Conservation (phyloP, 306 rosid species). For the Rubus idaeus region DNA sequence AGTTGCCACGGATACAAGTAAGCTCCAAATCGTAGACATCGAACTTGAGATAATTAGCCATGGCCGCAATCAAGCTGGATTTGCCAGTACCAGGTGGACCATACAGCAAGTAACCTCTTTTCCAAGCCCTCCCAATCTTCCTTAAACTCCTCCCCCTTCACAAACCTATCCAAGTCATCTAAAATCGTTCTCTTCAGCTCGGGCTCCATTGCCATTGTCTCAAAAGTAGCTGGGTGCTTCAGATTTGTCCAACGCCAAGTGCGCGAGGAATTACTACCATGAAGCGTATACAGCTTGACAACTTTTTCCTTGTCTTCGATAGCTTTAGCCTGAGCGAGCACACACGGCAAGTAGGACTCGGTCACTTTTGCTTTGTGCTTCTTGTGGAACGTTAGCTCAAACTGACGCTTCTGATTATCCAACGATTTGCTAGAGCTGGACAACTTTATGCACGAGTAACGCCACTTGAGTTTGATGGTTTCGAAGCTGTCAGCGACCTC, state of each 20-base stretch:
- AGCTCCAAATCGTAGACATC: slow-evolving; percentile 42
- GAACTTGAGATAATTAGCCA: slow-evolving; percentile 46
- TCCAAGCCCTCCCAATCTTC: slow-evolving; percentile 51
- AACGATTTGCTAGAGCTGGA: background rate
- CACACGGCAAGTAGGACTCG: slow-evolving; percentile 31
- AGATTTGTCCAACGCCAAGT: slow-evolving; percentile 35
- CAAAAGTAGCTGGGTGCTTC: slow-evolving; percentile 44
- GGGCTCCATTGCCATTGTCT: slow-evolving; percentile 41
- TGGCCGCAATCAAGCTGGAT: slow-evolving; percentile 45
- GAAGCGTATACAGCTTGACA: slow-evolving; percentile 25
- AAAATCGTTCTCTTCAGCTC: slow-evolving; percentile 24
- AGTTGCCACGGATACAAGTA: slow-evolving; percentile 21
- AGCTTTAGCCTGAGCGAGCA: slow-evolving; percentile 22
- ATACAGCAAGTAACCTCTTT: slow-evolving; percentile 42
- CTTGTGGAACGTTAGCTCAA: slow-evolving; percentile 37
- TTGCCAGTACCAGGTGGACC: slow-evolving; percentile 47
- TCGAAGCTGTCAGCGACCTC: slow-evolving; percentile 22
- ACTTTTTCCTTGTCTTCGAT: slow-evolving; percentile 16
- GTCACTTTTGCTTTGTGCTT: slow-evolving; percentile 28
- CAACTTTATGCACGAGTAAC: slow-evolving; percentile 8
- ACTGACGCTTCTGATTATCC: background rate
- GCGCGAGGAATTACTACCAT: background rate
- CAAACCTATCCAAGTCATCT: slow-evolving; percentile 36
- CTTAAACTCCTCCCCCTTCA: slow-evolving; percentile 32
- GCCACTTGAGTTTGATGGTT: slow-evolving; percentile 22